phyloP scores from a whole-genome alignment of 148 eudicot genomes.

The Rhododendron griersonianum region DNA sequence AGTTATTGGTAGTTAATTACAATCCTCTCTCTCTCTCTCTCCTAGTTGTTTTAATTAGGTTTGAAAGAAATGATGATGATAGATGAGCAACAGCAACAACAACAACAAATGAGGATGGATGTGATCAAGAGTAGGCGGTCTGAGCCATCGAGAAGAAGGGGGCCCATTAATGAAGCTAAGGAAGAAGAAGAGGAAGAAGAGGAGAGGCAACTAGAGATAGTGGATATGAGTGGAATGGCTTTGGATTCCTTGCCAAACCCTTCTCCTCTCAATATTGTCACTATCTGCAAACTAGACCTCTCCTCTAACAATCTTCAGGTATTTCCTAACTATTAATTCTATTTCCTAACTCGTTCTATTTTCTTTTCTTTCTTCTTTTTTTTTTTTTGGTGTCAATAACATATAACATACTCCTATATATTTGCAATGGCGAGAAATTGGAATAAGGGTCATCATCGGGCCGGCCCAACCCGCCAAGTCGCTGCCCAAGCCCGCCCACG shows the following conservation, averaged over 20 bases:
- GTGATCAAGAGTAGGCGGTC: not conserved
- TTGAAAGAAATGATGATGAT: conserved; percentile 6
- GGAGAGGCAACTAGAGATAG: conserved; percentile 24
- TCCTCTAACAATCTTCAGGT: conserved; percentile 77
- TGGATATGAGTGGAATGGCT: conserved; percentile 63
- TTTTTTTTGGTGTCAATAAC: no score
- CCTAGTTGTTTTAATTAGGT: not conserved
- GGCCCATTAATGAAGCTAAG: not conserved
- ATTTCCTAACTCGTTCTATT: not conserved
- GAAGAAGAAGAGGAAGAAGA: not conserved
- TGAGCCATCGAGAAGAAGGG: not conserved
- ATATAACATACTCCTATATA: no score
- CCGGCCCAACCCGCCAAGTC: no score
- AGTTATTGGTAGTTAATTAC: not conserved
- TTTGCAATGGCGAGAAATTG: not conserved
- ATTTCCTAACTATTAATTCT: no score
- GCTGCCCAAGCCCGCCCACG: no score
- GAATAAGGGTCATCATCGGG: no score
- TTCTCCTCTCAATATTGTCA: conserved; percentile 39
- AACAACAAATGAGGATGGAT: not conserved
- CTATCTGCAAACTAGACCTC: conserved; percentile 66
- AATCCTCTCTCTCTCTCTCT: not conserved
- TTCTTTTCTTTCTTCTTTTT: not conserved
- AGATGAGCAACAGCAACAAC: conserved; percentile 9
- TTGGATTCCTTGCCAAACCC: conserved; percentile 51